Evolutionary conservation across 441 rosid species (phyloP).

Genomic region (Populus tomentosa): DNA sequence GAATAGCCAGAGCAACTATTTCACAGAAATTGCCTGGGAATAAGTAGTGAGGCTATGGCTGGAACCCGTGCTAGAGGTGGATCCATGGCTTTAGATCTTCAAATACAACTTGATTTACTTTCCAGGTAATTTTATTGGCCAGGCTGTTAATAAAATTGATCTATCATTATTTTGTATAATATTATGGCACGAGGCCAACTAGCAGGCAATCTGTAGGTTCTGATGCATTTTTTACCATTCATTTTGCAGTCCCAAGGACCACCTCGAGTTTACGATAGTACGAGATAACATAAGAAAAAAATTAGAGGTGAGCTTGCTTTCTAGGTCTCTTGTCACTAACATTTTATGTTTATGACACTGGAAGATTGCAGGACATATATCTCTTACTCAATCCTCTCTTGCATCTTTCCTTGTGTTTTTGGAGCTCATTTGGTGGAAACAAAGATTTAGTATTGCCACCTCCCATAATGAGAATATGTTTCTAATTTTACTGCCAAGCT

Average conservation of each 20-base stretch:
- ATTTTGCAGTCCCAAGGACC: conserved; percentile 71
- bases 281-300: conserved; percentile 79
- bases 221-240: background rate
- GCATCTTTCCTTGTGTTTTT: background rate
- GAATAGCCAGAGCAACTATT: conserved; percentile 98
- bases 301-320: conserved; percentile 54
- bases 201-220: background rate
- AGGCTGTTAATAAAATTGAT: background rate
- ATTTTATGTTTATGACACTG: background rate
- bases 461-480: background rate
- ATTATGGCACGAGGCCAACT: conserved; percentile 1
- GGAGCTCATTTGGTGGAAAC: background rate
- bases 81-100: conserved; percentile 62
- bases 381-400: background rate
- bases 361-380: background rate
- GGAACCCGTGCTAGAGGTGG: conserved; percentile 87
- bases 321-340: background rate
- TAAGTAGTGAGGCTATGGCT: conserved; percentile 89
- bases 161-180: background rate
- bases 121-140: conserved; percentile 50
- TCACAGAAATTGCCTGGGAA: conserved; percentile 66
- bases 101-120: conserved; percentile 71
- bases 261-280: conserved; percentile 87
- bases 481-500: background rate
- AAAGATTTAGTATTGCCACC: background rate